These are phyloP conservation scores for Quercus robur DNA, from an alignment of 306 rosid species.

Conservation along the genomic window DNA sequence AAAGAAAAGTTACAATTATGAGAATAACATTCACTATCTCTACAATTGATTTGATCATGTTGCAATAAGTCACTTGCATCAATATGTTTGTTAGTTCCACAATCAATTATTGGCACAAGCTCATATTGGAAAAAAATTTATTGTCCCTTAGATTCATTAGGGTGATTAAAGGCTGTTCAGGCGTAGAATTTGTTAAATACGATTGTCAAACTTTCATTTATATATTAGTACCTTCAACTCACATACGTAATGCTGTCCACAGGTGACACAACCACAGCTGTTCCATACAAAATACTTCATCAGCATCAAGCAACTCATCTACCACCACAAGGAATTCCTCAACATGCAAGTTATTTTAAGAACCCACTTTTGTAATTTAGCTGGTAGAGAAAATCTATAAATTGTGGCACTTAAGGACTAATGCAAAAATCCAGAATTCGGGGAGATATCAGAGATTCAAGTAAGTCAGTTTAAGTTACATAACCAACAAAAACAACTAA, in stretches of 20 bases:
- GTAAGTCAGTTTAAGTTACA: background rate
- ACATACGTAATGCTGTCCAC: conserved; percentile 83
- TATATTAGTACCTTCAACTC: conserved; percentile 50
- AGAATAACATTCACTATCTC: background rate
- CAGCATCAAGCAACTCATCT: conserved; percentile 87
- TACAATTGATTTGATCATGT: background rate
- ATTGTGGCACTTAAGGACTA: background rate
- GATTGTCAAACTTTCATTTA: background rate
- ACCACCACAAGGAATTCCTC: conserved; percentile 83
- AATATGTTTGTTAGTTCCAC: background rate
- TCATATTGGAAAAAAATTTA: background rate
- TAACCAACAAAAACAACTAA: background rate
- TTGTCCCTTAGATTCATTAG: background rate
- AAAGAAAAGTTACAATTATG: conserved; percentile 11
- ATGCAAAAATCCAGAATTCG: background rate
- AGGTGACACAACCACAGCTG: conserved; percentile 95
- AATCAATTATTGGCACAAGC: background rate
- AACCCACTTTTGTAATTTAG: background rate
- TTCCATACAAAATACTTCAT: conserved; percentile 92
- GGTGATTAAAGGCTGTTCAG: too few relatives aligned
- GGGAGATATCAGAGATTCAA: background rate
- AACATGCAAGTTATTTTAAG: conserved; percentile 51
- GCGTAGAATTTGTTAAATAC: background rate
- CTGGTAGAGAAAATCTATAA: background rate
- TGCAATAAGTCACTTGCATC: background rate